Evolutionary conservation across 1,139 yeast genomes (phyloP).

Genomic region (Kurtzmaniella quercitrusa): DNA sequence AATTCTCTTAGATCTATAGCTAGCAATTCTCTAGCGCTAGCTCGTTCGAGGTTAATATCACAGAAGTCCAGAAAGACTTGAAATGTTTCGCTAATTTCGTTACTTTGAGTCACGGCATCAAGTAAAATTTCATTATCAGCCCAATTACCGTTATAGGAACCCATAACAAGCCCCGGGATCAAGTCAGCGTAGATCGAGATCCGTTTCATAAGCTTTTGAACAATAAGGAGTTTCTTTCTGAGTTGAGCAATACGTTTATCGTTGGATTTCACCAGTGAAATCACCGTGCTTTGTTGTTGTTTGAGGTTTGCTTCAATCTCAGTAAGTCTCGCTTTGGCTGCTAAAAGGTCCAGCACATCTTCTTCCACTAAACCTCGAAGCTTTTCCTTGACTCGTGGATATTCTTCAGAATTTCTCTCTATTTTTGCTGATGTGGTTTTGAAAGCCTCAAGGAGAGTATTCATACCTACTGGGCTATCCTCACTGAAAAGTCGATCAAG

Average conservation of each 20-base stretch:
- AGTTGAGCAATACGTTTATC: constrained; percentile 8
- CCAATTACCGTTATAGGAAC: constrained; percentile 21
- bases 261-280: constrained; percentile 5
- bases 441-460: background rate
- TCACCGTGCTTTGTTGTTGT: background rate
- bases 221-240: background rate
- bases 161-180: constrained; percentile 25
- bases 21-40: background rate
- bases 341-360: background rate
- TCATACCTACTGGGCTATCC: background rate
- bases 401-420: background rate
- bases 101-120: constrained; percentile 25
- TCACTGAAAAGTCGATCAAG: background rate
- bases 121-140: constrained; percentile 18
- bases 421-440: background rate
- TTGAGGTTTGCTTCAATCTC: background rate
- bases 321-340: background rate
- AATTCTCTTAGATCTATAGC: background rate
- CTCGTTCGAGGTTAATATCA: background rate
- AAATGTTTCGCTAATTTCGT: constrained; percentile 11
- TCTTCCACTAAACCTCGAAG: background rate
- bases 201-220: constrained; percentile 5
- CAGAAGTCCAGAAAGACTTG: background rate
- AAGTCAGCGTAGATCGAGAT: constrained; percentile 10
- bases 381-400: background rate